phyloP scores from a whole-genome alignment of 78 protist genomes.

The Dictyostelium purpureum region DNA sequence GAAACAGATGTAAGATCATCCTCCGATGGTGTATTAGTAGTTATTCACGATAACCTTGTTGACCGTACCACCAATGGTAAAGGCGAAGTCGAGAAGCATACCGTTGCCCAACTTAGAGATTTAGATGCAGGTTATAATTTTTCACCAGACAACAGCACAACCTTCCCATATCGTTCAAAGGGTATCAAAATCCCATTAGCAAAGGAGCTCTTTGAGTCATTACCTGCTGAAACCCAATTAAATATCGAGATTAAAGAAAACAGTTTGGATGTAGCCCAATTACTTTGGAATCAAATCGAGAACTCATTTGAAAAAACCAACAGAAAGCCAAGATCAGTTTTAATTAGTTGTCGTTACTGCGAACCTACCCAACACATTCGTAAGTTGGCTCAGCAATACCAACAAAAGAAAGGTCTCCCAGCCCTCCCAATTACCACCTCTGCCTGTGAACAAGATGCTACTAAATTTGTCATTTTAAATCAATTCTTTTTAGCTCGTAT shows the following conservation, averaged over 20 bases:
- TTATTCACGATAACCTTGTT: conserved; percentile 41
- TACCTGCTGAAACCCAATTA: neutral
- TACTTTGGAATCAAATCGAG: conserved; percentile 30
- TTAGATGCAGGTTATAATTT: conserved; percentile 30
- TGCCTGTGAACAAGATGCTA: conserved; percentile 47
- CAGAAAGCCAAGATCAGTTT: conserved; percentile 22
- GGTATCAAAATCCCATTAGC: conserved; percentile 18
- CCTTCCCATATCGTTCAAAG: conserved; percentile 27
- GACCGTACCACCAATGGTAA: conserved; percentile 21
- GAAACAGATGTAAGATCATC: conserved; percentile 58
- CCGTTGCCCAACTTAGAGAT: neutral
- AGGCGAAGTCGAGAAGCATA: conserved; percentile 15
- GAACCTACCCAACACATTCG: conserved; percentile 11
- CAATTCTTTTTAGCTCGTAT: conserved; percentile 13
- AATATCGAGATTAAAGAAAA: conserved; percentile 67
- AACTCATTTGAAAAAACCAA: neutral
- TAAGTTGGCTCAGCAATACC: neutral
- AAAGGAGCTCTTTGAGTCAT: neutral
- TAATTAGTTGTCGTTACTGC: conserved; percentile 30
- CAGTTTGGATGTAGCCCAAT: neutral
- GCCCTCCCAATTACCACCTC: conserved; percentile 33
- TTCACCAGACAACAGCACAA: conserved; percentile 60
- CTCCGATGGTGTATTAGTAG: conserved; percentile 22
- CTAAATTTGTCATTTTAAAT: neutral
- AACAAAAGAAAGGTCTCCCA: neutral